phyloP scores from a whole-genome alignment of 2,329 filamentous ascomycete species.

The Ceratocystiopsis minuta region DNA sequence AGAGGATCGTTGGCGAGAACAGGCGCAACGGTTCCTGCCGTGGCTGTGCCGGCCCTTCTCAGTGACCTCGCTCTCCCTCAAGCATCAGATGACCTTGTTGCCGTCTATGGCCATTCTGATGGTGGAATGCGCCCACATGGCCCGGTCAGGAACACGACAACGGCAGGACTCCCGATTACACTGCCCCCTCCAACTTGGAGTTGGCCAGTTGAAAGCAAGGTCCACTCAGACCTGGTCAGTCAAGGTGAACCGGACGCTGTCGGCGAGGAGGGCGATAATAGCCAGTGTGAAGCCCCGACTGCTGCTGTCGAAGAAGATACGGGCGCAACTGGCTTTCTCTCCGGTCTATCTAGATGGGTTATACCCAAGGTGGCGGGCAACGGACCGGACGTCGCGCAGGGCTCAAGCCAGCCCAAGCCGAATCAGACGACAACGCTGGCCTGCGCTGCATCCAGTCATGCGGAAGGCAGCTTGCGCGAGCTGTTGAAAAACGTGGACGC shows the following conservation, averaged over 20 bases:
- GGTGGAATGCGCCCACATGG: not conserved
- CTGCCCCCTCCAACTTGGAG: too few relatives aligned
- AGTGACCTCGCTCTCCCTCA: conserved; percentile 39
- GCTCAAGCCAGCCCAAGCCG: not conserved
- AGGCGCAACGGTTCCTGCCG: too few relatives aligned
- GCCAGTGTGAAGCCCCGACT: too few relatives aligned
- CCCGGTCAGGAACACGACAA: too few relatives aligned
- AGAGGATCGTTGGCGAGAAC: too few relatives aligned
- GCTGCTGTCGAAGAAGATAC: conserved; percentile 4
- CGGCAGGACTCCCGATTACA: too few relatives aligned
- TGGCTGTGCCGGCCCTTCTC: conserved; percentile 24
- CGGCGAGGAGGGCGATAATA: too few relatives aligned
- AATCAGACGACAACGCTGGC: too few relatives aligned
- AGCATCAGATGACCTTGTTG: conserved; percentile 33
- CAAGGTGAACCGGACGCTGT: too few relatives aligned
- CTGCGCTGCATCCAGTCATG: conserved; percentile 18
- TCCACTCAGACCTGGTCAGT: too few relatives aligned
- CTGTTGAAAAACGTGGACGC: conserved; percentile 24
- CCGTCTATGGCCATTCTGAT: conserved; percentile 21
- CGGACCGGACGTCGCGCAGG: conserved; percentile 8
- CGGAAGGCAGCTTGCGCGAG: conserved; percentile 37
- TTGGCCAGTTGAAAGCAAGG: too few relatives aligned
- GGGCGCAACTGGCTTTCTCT: conserved; percentile 14
- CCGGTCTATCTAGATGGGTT: conserved; percentile 24
- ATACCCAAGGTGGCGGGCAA: conserved; percentile 23